These are phyloP conservation scores for Raffaelea albimanens DNA, from an alignment of 2,329 filamentous ascomycete species.

Conservation along the genomic window DNA sequence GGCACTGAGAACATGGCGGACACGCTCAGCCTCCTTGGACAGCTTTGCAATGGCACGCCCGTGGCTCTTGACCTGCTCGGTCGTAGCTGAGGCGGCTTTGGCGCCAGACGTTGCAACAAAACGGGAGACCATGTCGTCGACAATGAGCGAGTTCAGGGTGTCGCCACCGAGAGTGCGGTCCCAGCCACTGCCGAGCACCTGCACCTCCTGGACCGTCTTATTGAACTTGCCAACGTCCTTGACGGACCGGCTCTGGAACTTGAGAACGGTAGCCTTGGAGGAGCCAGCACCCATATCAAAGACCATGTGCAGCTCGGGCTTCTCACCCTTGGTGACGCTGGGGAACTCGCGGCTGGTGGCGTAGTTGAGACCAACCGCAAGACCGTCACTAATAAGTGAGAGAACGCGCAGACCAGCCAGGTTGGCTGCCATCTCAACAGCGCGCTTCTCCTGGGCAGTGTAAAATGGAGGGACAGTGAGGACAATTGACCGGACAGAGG, in stretches of 20 bases:
- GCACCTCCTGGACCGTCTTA: conserved; percentile 95
- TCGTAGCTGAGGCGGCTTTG: conserved; percentile 53
- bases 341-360: conserved; percentile 87
- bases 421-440: conserved; percentile 73
- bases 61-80: conserved; percentile 58
- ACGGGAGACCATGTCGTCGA: conserved; percentile 77
- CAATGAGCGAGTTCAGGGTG: conserved; percentile 74
- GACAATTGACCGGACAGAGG: conserved; percentile 68
- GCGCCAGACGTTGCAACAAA: conserved; percentile 63
- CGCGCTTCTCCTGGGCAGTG: conserved; percentile 80
- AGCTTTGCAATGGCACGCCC: conserved; percentile 82
- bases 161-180: conserved; percentile 87
- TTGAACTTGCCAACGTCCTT: conserved; percentile 92
- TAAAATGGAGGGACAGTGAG: conserved; percentile 88
- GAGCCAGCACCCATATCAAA: conserved; percentile 98
- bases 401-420: conserved; percentile 82
- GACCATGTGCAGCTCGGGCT: conserved; percentile 84
- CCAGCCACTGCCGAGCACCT: conserved; percentile 78
- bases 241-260: conserved; percentile 78
- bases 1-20: conserved; percentile 85
- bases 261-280: conserved; percentile 79
- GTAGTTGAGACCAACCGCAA: conserved; percentile 92
- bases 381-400: conserved; percentile 75
- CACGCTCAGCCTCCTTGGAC: conserved; percentile 82
- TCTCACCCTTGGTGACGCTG: conserved; percentile 68